These are phyloP conservation scores for Amphirosellinia nigrospora DNA, from an alignment of 495 filamentous ascomycete species.

Conservation along the genomic window DNA sequence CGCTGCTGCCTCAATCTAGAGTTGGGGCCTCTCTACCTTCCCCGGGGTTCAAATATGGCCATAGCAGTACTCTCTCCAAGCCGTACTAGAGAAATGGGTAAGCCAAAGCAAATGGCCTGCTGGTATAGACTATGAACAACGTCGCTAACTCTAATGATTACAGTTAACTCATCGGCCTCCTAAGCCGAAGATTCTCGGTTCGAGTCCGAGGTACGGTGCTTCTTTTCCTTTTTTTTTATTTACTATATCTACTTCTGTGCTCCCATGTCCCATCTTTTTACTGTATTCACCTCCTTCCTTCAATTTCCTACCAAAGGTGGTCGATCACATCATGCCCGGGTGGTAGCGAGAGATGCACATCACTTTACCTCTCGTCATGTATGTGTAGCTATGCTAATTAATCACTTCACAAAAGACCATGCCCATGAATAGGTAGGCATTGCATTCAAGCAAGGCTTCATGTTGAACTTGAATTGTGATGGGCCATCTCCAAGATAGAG, in stretches of 20 bases:
- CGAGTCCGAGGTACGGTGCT: conserved; percentile 27
- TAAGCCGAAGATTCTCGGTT: conserved; percentile 33
- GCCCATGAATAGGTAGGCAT: no score
- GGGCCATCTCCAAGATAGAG: no score
- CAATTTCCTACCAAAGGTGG: no score
- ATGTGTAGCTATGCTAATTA: no score
- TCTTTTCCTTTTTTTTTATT: conserved; percentile 9
- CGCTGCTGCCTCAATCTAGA: not conserved
- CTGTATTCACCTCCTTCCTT: not conserved
- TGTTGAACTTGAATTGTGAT: no score
- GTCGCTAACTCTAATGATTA: conserved; percentile 3
- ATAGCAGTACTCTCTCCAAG: not conserved
- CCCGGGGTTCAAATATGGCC: not conserved
- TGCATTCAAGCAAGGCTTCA: no score
- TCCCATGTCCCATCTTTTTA: no score
- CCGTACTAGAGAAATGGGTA: conserved; percentile 31
- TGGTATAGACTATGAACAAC: conserved; percentile 8
- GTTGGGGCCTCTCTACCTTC: not conserved
- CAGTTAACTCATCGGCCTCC: conserved; percentile 30
- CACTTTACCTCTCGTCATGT: no score
- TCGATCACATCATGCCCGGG: no score
- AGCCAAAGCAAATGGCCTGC: not conserved
- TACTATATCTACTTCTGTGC: not conserved
- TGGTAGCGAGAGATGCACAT: no score
- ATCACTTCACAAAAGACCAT: no score